Evolutionary conservation across 2,329 filamentous ascomycete species (phyloP).

Genomic region (Alternaria arbusti): DNA sequence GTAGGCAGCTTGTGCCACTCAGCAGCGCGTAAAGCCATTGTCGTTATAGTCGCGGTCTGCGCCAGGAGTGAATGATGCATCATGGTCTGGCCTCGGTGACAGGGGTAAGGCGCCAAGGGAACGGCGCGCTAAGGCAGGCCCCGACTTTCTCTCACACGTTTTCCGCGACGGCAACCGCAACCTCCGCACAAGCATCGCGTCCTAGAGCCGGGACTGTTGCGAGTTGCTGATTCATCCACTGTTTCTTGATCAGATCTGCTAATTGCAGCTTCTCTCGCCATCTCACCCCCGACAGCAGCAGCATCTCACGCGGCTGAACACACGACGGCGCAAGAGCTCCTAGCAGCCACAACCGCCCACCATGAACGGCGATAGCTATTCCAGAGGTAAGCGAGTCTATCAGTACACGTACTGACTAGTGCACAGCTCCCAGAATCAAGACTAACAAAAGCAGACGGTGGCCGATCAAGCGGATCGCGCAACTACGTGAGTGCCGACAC

Average conservation of each 20-base stretch:
- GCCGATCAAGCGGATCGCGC: conserved; percentile 45
- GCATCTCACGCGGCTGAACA: conserved; percentile 18
- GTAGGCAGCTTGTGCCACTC: conserved; percentile 90
- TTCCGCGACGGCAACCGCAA: conserved; percentile 17
- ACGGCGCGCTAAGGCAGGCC: conserved; percentile 14
- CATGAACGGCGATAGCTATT: conserved; percentile 89
- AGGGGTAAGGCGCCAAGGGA: conserved; percentile 24
- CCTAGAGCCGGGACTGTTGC: conserved; percentile 19
- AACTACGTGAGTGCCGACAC: conserved; percentile 45
- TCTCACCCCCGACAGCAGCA: conserved; percentile 6
- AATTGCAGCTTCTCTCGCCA: conserved; percentile 24
- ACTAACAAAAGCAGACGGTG: conserved; percentile 48
- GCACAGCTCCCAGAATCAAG: conserved; percentile 33
- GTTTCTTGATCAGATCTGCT: conserved; percentile 16
- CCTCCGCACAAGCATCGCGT: conserved; percentile 24
- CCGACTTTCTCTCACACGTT: conserved; percentile 26
- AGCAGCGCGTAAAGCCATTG: conserved; percentile 60
- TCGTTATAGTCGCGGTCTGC: not conserved
- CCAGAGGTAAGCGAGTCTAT: conserved; percentile 67
- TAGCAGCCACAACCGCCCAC: conserved; percentile 38
- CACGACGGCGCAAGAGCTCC: conserved; percentile 18
- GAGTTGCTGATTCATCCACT: conserved; percentile 9
- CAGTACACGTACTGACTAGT: conserved; percentile 47
- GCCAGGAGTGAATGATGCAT: conserved; percentile 4
- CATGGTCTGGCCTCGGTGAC: conserved; percentile 9